phyloP scores from a whole-genome alignment of 2,329 filamentous ascomycete genomes.

The Botrytis byssoidea region DNA sequence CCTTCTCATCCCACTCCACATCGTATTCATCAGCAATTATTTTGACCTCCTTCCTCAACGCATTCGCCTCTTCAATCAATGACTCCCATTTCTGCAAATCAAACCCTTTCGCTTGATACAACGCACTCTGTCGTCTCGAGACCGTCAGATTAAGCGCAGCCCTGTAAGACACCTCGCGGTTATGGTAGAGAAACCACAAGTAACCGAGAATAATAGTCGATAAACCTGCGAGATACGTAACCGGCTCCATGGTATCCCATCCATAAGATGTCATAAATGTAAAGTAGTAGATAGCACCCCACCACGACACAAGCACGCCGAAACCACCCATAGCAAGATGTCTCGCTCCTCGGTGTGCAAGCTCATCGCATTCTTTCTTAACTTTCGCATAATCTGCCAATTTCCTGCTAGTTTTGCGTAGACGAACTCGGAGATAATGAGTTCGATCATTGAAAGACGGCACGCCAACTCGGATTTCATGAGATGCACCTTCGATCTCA shows the following conservation, averaged over 20 bases:
- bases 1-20: constrained; percentile 80
- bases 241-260: constrained; percentile 88
- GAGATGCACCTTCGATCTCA: constrained; percentile 68
- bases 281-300: constrained; percentile 68
- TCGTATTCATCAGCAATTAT: constrained; percentile 82
- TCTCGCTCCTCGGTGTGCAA: constrained; percentile 76
- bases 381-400: constrained; percentile 69
- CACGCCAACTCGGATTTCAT: constrained; percentile 74
- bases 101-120: constrained; percentile 76
- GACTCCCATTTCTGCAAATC: constrained; percentile 75
- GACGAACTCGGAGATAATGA: constrained; percentile 75
- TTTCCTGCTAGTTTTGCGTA: constrained; percentile 67
- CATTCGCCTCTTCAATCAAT: constrained; percentile 76
- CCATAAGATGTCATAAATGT: constrained; percentile 73
- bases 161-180: constrained; percentile 82
- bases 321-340: constrained; percentile 79
- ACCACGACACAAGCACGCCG: constrained; percentile 67
- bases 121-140: constrained; percentile 68
- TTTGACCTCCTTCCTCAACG: constrained; percentile 74
- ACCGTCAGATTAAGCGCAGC: constrained; percentile 86
- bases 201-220: constrained; percentile 86
- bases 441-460: constrained; percentile 90
- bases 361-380: constrained; percentile 76
- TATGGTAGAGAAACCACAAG: constrained; percentile 91
- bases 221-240: constrained; percentile 86